Base-by-base conservation (phyloP, 345 rosid genomes). In the Triadica sebifera region DNA sequence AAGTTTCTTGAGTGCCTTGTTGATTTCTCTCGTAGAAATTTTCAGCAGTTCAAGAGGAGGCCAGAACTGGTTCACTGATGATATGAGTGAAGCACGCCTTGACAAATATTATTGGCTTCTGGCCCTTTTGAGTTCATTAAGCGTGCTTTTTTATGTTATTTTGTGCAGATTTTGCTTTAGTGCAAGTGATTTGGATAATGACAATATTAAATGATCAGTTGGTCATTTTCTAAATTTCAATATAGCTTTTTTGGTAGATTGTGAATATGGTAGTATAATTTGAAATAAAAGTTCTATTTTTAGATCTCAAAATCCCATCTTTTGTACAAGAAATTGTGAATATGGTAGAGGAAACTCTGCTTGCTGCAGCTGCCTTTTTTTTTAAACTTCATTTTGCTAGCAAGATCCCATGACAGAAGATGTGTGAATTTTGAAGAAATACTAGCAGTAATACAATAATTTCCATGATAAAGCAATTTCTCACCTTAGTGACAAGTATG, bases 21-120 rank as follows among this genome's bases (percentile, higher is more conserved):
- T 90, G 87, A 95, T 92, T 12, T 74, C 91, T 5, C n/a, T 83
- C 0, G 75, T 89, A 7, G 99, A 95, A 82, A 67, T 74, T 19
- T 70, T 77, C 64, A 76, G 92, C 2, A 78, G 80, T 6, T 78
- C 84, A 37, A 72, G 66, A 38, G 88, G 83, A 50, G 76, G 82
- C 12, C 69, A 83, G 65, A 84, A 87, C 85, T 95, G 98, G 99
- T 95, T 95, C 78, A 78, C 85, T 0, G 98, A 95, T 84, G 86
- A 95, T 85, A 95, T 95, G 99, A 86, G 86, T 38, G 84, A 95
- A 80, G 92, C 95, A 20, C 75, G 90, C 20, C 81, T 95, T 0
- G 93, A 95, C 81, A 87, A 82, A 12, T 91, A 85, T 71, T 92
- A 95, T 76, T 92, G 98, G 97, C 81, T 95, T 67, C 75, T 95